A percentile compares a stretch with the other conserved stretches of the same genome.
phyloP scores from a whole-genome alignment of 306 rosid genomes.

The Albizia julibrissin region DNA sequence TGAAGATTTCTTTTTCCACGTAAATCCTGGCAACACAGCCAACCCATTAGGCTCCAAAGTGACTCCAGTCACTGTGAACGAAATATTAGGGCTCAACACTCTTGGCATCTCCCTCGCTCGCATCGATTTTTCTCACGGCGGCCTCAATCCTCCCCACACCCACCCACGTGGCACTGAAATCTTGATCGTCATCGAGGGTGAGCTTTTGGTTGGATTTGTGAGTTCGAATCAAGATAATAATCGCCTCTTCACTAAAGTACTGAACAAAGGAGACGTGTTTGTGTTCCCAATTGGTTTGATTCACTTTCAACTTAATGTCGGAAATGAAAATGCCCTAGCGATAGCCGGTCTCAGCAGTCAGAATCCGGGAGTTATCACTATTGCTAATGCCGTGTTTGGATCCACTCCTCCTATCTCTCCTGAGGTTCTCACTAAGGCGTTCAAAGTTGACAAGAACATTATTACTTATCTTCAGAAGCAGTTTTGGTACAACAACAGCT shows the following conservation, averaged over 20 bases:
- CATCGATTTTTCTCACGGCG: slow-evolving; percentile 29
- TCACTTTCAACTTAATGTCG: neutral
- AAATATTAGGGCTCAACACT: slow-evolving; percentile 39
- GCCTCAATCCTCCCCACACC: slow-evolving; percentile 43
- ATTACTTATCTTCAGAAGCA: slow-evolving; percentile 41
- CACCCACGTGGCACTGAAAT: slow-evolving; percentile 41
- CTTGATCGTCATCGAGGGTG: slow-evolving; percentile 36
- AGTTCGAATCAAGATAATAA: slow-evolving; percentile 34
- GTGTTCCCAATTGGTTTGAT: neutral
- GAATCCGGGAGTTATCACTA: neutral
- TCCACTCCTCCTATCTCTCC: neutral
- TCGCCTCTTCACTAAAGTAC: slow-evolving; percentile 31
- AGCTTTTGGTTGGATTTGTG: slow-evolving; percentile 36
- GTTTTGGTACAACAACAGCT: slow-evolving; percentile 42
- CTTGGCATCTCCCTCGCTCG: slow-evolving; percentile 44
- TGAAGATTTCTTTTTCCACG: slow-evolving; percentile 31
- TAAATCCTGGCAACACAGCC: slow-evolving; percentile 24
- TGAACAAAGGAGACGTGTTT: neutral
- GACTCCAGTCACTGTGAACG: slow-evolving; percentile 17
- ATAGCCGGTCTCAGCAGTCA: neutral
- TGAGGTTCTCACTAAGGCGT: slow-evolving; percentile 36
- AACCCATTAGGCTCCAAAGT: slow-evolving; percentile 34
- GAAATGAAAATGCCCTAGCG: neutral
- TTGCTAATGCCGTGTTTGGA: neutral
- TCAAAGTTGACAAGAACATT: neutral